These are phyloP conservation scores for Rhizopogon parksii DNA, from an alignment of 1,284 basidiomycete genomes.

Conservation along the genomic window DNA sequence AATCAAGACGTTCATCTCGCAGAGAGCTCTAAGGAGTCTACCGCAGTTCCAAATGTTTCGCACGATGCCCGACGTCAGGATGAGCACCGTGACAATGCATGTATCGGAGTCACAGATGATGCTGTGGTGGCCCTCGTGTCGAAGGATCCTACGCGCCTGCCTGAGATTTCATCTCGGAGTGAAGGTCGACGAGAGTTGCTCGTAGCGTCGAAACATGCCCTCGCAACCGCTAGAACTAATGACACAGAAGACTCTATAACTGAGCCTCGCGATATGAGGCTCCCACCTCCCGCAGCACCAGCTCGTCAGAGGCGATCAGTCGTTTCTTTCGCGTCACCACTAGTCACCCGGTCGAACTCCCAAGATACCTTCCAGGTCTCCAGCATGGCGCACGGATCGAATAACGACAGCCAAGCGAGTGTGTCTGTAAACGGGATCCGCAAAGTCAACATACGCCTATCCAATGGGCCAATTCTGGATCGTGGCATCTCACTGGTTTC, in stretches of 20 bases:
- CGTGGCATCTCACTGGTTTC: not conserved
- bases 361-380: not conserved
- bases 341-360: not conserved
- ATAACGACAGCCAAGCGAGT: not conserved
- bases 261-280: not conserved
- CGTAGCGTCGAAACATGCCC: too few species aligned
- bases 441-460: not conserved
- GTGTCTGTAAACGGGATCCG: not conserved
- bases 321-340: not conserved
- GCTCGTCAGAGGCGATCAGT: not conserved
- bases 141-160: not conserved
- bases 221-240: not conserved
- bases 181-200: not conserved
- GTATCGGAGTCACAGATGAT: not conserved
- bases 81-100: not conserved
- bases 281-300: not conserved
- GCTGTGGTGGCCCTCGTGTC: conserved; percentile 6
- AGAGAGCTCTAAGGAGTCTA: not conserved
- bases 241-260: not conserved
- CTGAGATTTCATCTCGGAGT: not conserved
- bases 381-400: not conserved
- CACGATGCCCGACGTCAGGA: not conserved
- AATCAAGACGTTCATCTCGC: not conserved
- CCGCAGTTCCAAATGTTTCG: not conserved
- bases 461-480: not conserved